These are phyloP conservation scores for Pichia sp. DNA, from an alignment of 1,139 yeast species.

Conservation along the genomic window DNA sequence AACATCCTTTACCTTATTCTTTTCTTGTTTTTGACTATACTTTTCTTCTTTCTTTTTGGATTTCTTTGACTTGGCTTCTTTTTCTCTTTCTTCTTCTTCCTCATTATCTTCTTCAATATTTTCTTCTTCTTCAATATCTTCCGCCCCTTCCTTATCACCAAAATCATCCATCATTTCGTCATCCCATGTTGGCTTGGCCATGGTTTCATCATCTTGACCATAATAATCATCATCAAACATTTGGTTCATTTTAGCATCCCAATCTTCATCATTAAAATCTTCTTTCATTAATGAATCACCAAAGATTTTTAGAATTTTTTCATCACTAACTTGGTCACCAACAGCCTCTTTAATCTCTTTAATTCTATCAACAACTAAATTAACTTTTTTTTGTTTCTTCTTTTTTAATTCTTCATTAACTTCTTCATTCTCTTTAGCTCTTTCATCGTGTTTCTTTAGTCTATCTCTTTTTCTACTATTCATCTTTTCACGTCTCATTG, in stretches of 20 bases:
- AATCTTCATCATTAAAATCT: constrained; percentile 84
- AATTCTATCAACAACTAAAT: constrained; percentile 71
- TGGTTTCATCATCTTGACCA: constrained; percentile 10
- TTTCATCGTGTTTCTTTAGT: constrained; percentile 57
- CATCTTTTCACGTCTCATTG: constrained; percentile 74
- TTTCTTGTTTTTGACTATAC: constrained; percentile 44
- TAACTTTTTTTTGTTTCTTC: constrained; percentile 69
- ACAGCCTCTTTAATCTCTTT: constrained; percentile 74
- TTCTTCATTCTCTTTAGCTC: constrained; percentile 45
- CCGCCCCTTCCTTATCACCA: constrained; percentile 29
- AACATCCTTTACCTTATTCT: constrained; percentile 51
- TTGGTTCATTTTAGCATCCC: constrained; percentile 85
- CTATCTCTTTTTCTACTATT: constrained; percentile 77
- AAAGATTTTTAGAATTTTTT: constrained; percentile 54
- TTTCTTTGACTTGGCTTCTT: constrained; percentile 24
- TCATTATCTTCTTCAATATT: constrained; percentile 28
- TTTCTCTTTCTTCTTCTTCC: constrained; percentile 28
- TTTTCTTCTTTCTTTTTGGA: constrained; percentile 36
- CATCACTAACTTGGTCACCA: constrained; percentile 68
- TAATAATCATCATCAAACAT: constrained; percentile 81
- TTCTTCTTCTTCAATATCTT: constrained; percentile 22
- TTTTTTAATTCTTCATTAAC: constrained; percentile 60
- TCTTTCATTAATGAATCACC: constrained; percentile 74
- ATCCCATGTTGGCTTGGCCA: constrained; percentile 47
- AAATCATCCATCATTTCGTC: constrained; percentile 35